Evolutionary conservation across 139 green algal genomes (phyloP).

Genomic region (Nannochloris sp.): DNA sequence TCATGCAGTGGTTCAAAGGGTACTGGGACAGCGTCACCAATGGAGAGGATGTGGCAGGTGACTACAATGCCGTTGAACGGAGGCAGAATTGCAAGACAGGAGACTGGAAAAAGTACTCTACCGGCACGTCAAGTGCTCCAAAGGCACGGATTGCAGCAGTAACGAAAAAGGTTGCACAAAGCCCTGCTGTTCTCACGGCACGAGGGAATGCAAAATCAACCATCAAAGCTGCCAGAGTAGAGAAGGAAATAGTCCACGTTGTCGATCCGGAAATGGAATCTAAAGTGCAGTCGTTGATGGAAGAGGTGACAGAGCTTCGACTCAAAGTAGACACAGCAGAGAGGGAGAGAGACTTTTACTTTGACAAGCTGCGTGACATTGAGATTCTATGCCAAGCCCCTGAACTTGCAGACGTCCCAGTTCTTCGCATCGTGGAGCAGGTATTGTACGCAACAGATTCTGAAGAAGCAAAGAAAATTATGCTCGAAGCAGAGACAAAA

Average conservation of each 20-base stretch:
- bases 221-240: conserved; percentile 5
- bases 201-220: background rate
- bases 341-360: conserved; percentile 84
- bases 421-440: conserved; percentile 56
- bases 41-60: conserved; percentile 28
- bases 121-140: background rate
- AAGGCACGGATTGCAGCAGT: background rate
- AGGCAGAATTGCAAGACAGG: conserved; percentile 49
- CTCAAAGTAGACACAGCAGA: conserved; percentile 76
- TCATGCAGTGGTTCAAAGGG: conserved; percentile 92
- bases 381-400: conserved; percentile 92
- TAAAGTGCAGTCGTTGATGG: conserved; percentile 16
- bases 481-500: conserved; percentile 22
- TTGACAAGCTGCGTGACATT: conserved; percentile 94
- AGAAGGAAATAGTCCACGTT: background rate
- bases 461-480: conserved; percentile 40
- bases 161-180: too few relatives aligned
- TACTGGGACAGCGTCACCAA: conserved; percentile 63
- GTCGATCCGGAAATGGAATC: conserved; percentile 6
- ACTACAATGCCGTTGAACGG: conserved; percentile 49
- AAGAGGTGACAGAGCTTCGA: conserved; percentile 54
- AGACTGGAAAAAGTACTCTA: conserved; percentile 31
- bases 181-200: too few relatives aligned
- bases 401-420: conserved; percentile 34
- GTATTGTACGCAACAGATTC: conserved; percentile 77